phyloP scores from a whole-genome alignment of 164 flowering plant genomes.

The Berberis vulgaris region DNA sequence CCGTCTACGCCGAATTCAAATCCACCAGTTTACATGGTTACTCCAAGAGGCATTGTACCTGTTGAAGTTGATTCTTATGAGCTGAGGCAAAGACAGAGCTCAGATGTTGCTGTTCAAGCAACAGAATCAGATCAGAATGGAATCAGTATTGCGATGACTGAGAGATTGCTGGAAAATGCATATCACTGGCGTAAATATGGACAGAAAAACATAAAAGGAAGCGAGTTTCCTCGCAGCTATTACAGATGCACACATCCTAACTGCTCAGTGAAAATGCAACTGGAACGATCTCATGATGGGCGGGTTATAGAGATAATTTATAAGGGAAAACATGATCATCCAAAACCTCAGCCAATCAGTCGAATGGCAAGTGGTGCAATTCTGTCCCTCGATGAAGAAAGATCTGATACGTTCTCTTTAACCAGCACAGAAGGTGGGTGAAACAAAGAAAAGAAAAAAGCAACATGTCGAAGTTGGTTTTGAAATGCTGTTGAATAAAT shows the following conservation, averaged over 20 bases:
- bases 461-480: neutral
- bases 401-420: conserved; percentile 29
- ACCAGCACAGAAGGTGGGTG: conserved; percentile 39
- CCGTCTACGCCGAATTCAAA: conserved; percentile 16
- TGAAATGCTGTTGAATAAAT: neutral
- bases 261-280: conserved; percentile 76
- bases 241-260: conserved; percentile 84
- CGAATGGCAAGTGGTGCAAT: conserved; percentile 27
- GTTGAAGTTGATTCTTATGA: conserved; percentile 14
- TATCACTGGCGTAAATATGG: conserved; percentile 85
- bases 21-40: conserved; percentile 18
- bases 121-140: conserved; percentile 38
- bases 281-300: conserved; percentile 74
- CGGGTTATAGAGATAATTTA: conserved; percentile 69
- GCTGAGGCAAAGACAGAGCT: conserved; percentile 11
- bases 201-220: conserved; percentile 73
- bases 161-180: conserved; percentile 60
- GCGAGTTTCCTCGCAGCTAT: conserved; percentile 74
- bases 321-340: conserved; percentile 79
- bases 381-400: conserved; percentile 51
- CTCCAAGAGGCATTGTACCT: conserved; percentile 23
- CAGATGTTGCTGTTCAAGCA: conserved; percentile 16
- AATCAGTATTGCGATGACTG: conserved; percentile 24
- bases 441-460: neutral
- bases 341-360: conserved; percentile 59